phyloP scores from a whole-genome alignment of 768 basidiomycete genomes.

The Phanerodontia chrysosporium region DNA sequence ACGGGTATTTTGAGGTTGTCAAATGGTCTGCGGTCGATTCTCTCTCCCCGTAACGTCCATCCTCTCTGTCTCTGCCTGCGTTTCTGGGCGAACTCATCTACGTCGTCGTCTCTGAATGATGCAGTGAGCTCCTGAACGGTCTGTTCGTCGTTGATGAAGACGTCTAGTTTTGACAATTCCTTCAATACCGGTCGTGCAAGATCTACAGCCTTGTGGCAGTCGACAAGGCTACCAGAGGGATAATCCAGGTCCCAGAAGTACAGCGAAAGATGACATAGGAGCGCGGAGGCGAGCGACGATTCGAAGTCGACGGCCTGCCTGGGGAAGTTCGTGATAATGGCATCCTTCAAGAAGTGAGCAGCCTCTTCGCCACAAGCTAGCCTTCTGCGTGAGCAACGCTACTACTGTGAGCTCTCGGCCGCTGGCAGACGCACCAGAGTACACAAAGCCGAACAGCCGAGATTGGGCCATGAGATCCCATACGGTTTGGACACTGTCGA shows the following conservation, averaged over 20 bases:
- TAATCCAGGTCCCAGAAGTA: slow-evolving; percentile 8
- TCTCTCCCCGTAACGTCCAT: slow-evolving; percentile 17
- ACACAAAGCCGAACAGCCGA: slow-evolving; percentile 3
- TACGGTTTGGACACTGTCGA: neutral
- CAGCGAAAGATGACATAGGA: neutral
- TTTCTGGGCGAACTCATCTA: neutral
- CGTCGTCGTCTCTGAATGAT: slow-evolving; percentile 4
- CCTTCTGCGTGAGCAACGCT: too few species aligned
- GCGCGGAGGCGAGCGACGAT: neutral
- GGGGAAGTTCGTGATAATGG: neutral
- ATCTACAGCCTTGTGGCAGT: slow-evolving; percentile 6
- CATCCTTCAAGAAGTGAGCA: neutral
- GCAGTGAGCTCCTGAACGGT: neutral
- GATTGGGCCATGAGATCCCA: neutral
- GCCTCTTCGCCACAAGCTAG: neutral
- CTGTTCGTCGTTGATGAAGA: neutral
- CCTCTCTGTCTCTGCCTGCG: slow-evolving; percentile 9
- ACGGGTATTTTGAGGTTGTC: slow-evolving; percentile 23
- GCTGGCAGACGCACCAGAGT: slow-evolving; percentile 1
- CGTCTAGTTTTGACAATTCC: neutral
- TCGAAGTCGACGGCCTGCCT: neutral
- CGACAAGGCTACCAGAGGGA: neutral
- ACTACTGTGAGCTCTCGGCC: too few species aligned
- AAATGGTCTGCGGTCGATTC: slow-evolving; percentile 28
- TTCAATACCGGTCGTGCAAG: neutral